These are phyloP conservation scores for Incumbomyces delicatus DNA, from an alignment of 2,329 filamentous ascomycete genomes.

Conservation along the genomic window DNA sequence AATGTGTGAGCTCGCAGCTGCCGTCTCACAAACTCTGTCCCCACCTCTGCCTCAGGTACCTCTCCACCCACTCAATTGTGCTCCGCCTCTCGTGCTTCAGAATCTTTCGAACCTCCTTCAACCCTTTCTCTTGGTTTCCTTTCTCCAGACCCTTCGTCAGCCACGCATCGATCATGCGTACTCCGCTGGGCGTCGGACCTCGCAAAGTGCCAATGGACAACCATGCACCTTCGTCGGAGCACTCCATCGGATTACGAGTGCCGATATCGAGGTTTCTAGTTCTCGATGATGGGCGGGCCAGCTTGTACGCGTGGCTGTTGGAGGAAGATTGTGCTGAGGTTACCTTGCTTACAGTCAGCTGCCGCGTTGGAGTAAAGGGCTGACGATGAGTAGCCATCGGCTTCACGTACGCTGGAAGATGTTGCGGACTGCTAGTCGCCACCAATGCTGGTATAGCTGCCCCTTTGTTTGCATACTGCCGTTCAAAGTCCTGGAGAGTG, in stretches of 20 bases:
- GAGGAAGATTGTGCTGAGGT: not conserved
- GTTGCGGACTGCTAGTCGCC: too few relatives aligned
- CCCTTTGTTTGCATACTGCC: not conserved
- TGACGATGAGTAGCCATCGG: not conserved
- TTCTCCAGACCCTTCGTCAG: not conserved
- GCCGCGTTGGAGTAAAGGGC: not conserved
- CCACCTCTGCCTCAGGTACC: not conserved
- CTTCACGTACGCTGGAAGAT: not conserved
- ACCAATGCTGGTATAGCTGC: not conserved
- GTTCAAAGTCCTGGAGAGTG: not conserved
- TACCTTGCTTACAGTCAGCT: too few relatives aligned
- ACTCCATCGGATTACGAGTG: not conserved
- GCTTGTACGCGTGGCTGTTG: too few relatives aligned
- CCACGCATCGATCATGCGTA: not conserved
- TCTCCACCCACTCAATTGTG: constrained; percentile 2
- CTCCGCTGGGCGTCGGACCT: not conserved
- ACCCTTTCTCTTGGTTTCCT: not conserved
- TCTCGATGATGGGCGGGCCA: too few relatives aligned
- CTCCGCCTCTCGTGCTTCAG: not conserved
- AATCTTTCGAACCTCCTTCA: not conserved
- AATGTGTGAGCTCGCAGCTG: not conserved
- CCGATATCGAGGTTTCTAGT: too few relatives aligned
- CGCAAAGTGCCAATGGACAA: constrained; percentile 1
- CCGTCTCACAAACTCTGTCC: not conserved
- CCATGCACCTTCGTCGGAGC: not conserved